Conservation (phyloP, 768 basidiomycete species). For the Rhodotorula babjevae region DNA sequence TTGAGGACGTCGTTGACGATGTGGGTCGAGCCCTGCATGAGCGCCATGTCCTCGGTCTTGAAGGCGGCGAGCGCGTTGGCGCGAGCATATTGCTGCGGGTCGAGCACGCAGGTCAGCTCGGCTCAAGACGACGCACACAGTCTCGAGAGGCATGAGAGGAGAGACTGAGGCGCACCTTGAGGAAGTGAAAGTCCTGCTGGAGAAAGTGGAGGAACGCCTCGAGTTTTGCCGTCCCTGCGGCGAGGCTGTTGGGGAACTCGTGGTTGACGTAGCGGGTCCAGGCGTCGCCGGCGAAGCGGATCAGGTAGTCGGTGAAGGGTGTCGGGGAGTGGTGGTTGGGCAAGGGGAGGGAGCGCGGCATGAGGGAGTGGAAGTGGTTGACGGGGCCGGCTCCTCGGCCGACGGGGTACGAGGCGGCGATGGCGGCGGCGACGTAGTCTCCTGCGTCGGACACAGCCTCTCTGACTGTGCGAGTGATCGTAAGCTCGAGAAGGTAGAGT, state of each 20-base stretch:
- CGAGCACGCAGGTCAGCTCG: background rate
- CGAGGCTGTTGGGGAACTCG: constrained; percentile 72
- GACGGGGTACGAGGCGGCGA: constrained; percentile 62
- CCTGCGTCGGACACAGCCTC: constrained; percentile 62
- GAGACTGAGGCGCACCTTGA: constrained; percentile 11
- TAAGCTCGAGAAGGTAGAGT: too few relatives aligned
- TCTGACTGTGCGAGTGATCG: constrained; percentile 51
- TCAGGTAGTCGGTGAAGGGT: constrained; percentile 45
- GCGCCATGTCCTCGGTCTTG: constrained; percentile 64
- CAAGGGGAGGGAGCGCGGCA: constrained; percentile 55
- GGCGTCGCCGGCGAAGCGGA: constrained; percentile 49
- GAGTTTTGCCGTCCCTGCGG: constrained; percentile 62
- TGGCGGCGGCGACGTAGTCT: constrained; percentile 68
- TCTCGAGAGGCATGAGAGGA: background rate
- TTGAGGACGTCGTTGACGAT: constrained; percentile 62
- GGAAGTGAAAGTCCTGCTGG: constrained; percentile 67
- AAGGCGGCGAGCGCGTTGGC: constrained; percentile 75
- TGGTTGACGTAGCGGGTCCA: constrained; percentile 79
- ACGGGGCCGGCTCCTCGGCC: constrained; percentile 77
- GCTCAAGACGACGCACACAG: background rate
- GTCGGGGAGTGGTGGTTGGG: constrained; percentile 65
- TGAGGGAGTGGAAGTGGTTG: constrained; percentile 70
- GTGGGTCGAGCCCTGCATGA: constrained; percentile 61
- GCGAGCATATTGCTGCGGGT: constrained; percentile 73
- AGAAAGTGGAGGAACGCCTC: constrained; percentile 78